Conservation (phyloP, 1,284 basidiomycete genomes). For the Ganoderma multipileum region DNA sequence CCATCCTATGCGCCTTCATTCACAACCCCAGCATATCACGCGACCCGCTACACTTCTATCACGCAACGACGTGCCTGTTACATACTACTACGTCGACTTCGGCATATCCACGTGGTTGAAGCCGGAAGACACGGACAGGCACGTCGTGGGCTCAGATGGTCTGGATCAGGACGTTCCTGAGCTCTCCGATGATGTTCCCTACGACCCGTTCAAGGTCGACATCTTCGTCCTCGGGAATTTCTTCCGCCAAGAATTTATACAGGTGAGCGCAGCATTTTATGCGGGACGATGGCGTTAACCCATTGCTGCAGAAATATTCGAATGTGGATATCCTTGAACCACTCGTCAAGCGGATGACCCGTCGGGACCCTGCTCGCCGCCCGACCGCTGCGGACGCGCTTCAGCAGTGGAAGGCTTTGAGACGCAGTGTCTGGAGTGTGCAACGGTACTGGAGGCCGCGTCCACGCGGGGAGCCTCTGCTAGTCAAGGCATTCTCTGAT, state of each 20-base stretch:
- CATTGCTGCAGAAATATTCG: neutral
- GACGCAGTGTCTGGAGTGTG: neutral
- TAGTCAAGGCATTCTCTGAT: neutral
- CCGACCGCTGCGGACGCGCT: neutral
- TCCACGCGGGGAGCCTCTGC: neutral
- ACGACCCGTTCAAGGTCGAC: slow-evolving; percentile 42
- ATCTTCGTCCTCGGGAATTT: slow-evolving; percentile 38
- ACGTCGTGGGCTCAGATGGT: slow-evolving; percentile 27
- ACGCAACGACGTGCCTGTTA: slow-evolving; percentile 18
- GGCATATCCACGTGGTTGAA: slow-evolving; percentile 31
- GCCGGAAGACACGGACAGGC: slow-evolving; percentile 5
- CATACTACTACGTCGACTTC: slow-evolving; percentile 39
- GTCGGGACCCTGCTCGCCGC: neutral
- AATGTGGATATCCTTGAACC: slow-evolving; percentile 2
- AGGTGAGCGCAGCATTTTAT: neutral
- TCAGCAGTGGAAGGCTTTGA: neutral
- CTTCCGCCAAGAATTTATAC: slow-evolving; percentile 12
- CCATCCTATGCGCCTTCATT: slow-evolving; percentile 28
- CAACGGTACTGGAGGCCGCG: neutral
- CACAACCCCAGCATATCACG: slow-evolving; percentile 23
- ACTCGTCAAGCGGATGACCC: neutral
- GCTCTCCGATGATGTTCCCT: slow-evolving; percentile 32
- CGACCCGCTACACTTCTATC: slow-evolving; percentile 9
- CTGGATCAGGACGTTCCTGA: slow-evolving; percentile 37
- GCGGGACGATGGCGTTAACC: neutral